Evolutionary conservation across 2,329 filamentous ascomycete genomes (phyloP).

Genomic region (Beauveria pseudobassiana): DNA sequence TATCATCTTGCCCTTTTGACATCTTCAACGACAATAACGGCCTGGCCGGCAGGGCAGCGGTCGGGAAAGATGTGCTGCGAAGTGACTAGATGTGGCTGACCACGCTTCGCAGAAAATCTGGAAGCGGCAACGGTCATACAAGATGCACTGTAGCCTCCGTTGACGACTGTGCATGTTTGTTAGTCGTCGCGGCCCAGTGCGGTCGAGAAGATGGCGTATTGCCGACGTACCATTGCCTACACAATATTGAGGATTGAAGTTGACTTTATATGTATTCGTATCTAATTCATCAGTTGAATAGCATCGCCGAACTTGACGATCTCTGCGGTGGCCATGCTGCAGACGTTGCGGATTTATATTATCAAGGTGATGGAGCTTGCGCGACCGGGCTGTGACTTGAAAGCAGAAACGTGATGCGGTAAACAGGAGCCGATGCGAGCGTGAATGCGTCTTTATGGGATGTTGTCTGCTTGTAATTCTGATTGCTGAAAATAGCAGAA

Average conservation of each 20-base stretch:
- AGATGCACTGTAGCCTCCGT: conserved; percentile 32
- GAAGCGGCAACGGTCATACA: conserved; percentile 26
- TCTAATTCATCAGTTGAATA: conserved; percentile 17
- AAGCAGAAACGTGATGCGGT: neutral
- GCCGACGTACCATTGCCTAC: conserved; percentile 19
- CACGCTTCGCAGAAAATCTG: conserved; percentile 15
- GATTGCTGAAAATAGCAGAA: neutral
- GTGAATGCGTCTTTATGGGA: neutral
- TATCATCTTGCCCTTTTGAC: conserved; percentile 28
- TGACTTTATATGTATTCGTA: conserved; percentile 18
- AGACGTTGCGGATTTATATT: neutral
- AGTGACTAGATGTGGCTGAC: conserved; percentile 26
- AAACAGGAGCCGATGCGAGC: neutral
- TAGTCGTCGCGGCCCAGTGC: neutral
- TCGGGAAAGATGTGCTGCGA: conserved; percentile 29
- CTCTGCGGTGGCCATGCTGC: neutral
- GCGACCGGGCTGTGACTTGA: neutral
- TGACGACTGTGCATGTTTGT: conserved; percentile 23
- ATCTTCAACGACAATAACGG: conserved; percentile 26
- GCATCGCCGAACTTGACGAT: conserved; percentile 15
- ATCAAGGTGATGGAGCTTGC: neutral
- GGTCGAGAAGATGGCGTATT: neutral
- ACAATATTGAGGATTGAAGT: conserved; percentile 17
- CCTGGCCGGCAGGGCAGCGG: conserved; percentile 26
- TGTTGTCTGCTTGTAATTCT: no score